Conservation (phyloP, 2,329 filamentous ascomycete genomes). For the Myriosclerotinia duriaeana region DNA sequence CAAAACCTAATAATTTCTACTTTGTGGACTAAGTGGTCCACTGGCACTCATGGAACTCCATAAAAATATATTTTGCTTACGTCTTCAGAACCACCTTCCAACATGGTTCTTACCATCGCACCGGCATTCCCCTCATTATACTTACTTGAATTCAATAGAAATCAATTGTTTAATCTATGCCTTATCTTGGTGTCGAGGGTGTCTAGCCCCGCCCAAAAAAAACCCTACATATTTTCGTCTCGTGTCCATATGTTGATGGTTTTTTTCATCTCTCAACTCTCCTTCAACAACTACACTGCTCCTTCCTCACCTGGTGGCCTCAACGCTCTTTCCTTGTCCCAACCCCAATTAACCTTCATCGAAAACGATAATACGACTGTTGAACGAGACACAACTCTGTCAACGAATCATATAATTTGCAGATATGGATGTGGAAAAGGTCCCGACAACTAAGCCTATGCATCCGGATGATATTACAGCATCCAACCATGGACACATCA, state of each 20-base stretch:
- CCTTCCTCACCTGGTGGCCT: slow-evolving; percentile 2
- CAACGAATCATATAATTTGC: not conserved
- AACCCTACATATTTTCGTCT: slow-evolving; percentile 19
- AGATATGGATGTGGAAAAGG: slow-evolving; percentile 7
- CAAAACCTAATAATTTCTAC: slow-evolving; percentile 22
- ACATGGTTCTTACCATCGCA: slow-evolving; percentile 13
- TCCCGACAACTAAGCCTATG: not conserved
- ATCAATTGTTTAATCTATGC: slow-evolving; percentile 18
- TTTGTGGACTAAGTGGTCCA: not conserved
- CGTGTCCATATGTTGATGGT: not conserved
- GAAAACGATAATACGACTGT: not conserved
- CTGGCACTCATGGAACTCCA: slow-evolving; percentile 13
- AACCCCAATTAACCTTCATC: not conserved
- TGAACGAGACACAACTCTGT: not conserved
- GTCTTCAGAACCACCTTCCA: slow-evolving; percentile 19
- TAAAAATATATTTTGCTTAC: slow-evolving; percentile 14
- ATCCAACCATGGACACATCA: slow-evolving; percentile 4
- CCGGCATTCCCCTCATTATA: slow-evolving; percentile 5
- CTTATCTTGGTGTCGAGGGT: slow-evolving; percentile 20
- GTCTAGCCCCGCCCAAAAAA: slow-evolving; percentile 1
- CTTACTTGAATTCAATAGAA: slow-evolving; percentile 21
- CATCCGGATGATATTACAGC: slow-evolving; percentile 17
- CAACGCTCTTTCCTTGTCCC: not conserved
- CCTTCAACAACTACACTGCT: not conserved
- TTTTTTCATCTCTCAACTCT: not conserved